Conservation (phyloP, 352 stramenopile genomes). For the Phytophthora fragariaefolia region DNA sequence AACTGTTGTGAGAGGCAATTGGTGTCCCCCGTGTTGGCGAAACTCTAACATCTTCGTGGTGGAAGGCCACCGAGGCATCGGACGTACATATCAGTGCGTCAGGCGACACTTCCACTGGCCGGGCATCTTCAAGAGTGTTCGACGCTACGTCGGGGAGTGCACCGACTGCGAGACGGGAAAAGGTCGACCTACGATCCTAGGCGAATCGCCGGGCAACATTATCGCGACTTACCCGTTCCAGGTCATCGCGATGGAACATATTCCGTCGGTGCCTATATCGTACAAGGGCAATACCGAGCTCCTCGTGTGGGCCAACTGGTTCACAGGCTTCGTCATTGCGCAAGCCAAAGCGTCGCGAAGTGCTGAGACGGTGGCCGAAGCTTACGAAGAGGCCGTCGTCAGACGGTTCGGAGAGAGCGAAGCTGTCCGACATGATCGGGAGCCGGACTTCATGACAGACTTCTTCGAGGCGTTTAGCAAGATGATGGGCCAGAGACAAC, state of each 20-base stretch:
- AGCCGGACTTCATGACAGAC: background rate
- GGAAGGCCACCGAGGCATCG: background rate
- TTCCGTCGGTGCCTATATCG: too few relatives aligned
- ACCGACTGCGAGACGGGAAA: slow-evolving; percentile 10
- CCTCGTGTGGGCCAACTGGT: too few relatives aligned
- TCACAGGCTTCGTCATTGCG: too few relatives aligned
- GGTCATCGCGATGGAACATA: too few relatives aligned
- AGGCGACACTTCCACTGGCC: background rate
- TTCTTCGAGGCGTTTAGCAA: background rate
- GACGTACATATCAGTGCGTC: background rate
- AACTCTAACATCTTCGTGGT: too few relatives aligned
- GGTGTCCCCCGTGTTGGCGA: too few relatives aligned
- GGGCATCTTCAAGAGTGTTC: background rate
- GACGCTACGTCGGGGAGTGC: background rate
- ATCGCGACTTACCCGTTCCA: too few relatives aligned
- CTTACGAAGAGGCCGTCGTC: background rate
- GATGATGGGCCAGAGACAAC: background rate
- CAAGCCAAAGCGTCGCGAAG: background rate
- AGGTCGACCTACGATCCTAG: too few relatives aligned
- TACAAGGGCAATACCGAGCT: too few relatives aligned
- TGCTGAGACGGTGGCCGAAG: background rate
- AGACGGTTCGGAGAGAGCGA: background rate
- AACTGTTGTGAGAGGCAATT: too few relatives aligned
- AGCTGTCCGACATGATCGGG: background rate
- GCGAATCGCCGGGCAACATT: too few relatives aligned